A percentile compares a stretch with the other conserved stretches of the same genome.
Evolutionary conservation across 2,329 filamentous ascomycete species (phyloP).

Genomic region (Penicillium sp.): DNA sequence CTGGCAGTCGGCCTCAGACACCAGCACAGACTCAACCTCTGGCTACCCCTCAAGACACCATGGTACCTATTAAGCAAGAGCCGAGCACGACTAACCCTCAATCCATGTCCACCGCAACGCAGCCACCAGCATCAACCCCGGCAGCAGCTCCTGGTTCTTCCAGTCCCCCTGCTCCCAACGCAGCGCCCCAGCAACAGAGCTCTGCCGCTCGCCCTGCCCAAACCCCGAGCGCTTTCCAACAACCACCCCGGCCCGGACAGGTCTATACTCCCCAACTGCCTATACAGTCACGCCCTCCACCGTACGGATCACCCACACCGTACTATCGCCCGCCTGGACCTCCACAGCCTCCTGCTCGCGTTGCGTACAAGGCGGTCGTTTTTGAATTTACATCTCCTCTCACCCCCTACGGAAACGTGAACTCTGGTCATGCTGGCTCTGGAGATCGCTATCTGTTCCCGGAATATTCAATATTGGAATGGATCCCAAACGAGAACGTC

Average conservation of each 20-base stretch:
- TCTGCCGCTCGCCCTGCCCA: conserved; percentile 24
- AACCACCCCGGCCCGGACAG: conserved; percentile 25
- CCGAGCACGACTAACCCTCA: conserved; percentile 15
- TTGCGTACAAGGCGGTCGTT: conserved; percentile 45
- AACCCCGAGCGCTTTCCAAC: conserved; percentile 19
- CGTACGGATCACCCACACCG: conserved; percentile 32
- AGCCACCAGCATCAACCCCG: conserved; percentile 13
- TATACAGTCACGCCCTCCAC: conserved; percentile 36
- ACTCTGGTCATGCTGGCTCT: conserved; percentile 39
- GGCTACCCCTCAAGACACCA: conserved; percentile 11
- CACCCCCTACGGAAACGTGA: conserved; percentile 40
- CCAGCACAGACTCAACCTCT: conserved; percentile 1
- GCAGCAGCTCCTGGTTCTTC: conserved; percentile 5
- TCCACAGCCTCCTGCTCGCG: conserved; percentile 33
- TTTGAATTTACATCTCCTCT: conserved; percentile 46
- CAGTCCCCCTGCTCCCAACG: conserved; percentile 9
- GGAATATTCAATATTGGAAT: conserved; percentile 48
- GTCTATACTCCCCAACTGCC: conserved; percentile 29
- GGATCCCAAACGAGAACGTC: conserved; percentile 43
- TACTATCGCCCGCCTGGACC: conserved; percentile 33
- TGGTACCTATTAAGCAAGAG: conserved; percentile 29
- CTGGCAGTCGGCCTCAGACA: conserved; percentile 9
- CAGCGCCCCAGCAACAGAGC: conserved; percentile 19
- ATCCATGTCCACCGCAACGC: not conserved
- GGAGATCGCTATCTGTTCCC: conserved; percentile 49